Percentiles rank a stretch among this genome's conserved stretches.
These are phyloP conservation scores for Cairneyella variabilis DNA, from an alignment of 495 filamentous ascomycete genomes.

Conservation along the genomic window DNA sequence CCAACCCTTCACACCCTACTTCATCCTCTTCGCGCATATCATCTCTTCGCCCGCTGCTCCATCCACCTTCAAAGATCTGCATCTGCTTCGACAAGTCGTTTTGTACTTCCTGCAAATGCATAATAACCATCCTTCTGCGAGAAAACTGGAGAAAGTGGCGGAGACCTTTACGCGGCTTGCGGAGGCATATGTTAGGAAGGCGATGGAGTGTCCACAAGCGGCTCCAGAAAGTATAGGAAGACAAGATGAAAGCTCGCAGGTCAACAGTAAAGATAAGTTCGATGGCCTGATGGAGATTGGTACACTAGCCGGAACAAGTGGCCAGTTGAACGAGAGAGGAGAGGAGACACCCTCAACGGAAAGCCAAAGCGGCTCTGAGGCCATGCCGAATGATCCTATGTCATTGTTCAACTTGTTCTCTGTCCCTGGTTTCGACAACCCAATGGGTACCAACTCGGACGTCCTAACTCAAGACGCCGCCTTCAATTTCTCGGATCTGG, in stretches of 20 bases:
- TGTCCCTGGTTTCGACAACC: not conserved
- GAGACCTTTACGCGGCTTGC: conserved; percentile 5
- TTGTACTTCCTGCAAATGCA: conserved; percentile 26
- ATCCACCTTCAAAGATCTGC: conserved; percentile 1
- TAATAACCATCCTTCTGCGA: conserved; percentile 6
- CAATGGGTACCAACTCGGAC: not conserved
- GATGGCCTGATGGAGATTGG: too few relatives aligned
- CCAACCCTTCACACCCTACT: conserved; percentile 9
- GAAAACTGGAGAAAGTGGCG: conserved; percentile 10
- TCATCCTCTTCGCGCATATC: conserved; percentile 9
- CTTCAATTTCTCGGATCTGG: not conserved
- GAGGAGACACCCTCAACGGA: not conserved
- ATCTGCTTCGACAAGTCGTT: conserved; percentile 8
- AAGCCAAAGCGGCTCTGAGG: not conserved
- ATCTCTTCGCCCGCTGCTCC: not conserved
- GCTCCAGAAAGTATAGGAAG: not conserved
- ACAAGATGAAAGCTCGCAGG: not conserved
- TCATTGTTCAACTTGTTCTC: conserved; percentile 9
- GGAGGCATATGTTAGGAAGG: conserved; percentile 4
- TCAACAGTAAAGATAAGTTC: too few relatives aligned
- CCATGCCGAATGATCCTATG: not conserved
- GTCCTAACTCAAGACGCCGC: not conserved
- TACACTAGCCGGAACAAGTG: too few relatives aligned
- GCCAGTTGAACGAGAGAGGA: too few relatives aligned
- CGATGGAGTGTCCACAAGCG: not conserved